phyloP scores from a whole-genome alignment of 345 rosid species.

The Eucalyptus sp. region DNA sequence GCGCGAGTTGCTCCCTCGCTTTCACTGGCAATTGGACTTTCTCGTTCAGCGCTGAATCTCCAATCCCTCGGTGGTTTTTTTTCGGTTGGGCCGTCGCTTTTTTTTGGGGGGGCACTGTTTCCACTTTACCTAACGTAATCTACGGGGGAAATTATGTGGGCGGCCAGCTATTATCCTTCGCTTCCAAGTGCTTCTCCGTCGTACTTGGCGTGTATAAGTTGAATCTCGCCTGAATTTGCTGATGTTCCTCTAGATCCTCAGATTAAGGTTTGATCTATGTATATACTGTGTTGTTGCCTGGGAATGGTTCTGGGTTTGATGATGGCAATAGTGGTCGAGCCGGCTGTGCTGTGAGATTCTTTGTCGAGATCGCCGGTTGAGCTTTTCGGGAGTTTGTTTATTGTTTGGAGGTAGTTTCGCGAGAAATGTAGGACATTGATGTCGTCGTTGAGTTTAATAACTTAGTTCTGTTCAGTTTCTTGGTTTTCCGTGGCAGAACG shows the following conservation, averaged over 20 bases:
- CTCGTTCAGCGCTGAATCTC: neutral
- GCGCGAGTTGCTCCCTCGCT: conserved; percentile 16
- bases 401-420: neutral
- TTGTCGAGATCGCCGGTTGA: neutral
- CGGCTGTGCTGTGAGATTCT: neutral
- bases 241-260: neutral
- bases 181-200: conserved; percentile 24
- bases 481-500: neutral
- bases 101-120: neutral
- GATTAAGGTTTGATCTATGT: neutral
- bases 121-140: conserved; percentile 28
- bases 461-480: neutral
- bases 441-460: neutral
- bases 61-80: neutral
- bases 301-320: neutral
- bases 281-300: neutral
- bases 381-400: neutral
- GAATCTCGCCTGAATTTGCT: neutral
- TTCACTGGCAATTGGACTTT: conserved; percentile 4
- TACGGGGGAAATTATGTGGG: neutral
- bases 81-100: conserved; percentile 40
- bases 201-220: neutral
- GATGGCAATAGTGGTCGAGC: neutral
- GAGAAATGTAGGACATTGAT: neutral
- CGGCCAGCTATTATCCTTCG: conserved; percentile 6